A percentile compares a stretch with the other conserved stretches of the same genome.
phyloP scores from a whole-genome alignment of 2,329 filamentous ascomycete species.

The Volutella citrinella region DNA sequence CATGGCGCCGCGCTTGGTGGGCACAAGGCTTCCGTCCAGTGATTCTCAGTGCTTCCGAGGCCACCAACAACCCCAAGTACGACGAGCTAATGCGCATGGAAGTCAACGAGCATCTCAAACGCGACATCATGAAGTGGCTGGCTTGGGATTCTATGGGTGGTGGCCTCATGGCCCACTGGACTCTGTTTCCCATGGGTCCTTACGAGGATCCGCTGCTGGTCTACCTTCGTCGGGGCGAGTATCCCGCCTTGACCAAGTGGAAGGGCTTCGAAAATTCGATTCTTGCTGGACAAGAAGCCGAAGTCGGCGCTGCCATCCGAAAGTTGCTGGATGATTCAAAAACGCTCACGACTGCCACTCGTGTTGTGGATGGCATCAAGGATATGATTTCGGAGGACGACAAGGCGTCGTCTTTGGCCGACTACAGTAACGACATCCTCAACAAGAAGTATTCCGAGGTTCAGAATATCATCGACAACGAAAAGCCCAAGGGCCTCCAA shows the following conservation, averaged over 20 bases:
- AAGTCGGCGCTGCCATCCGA: slow-evolving; percentile 62
- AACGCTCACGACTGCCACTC: slow-evolving; percentile 54
- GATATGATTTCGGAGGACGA: slow-evolving; percentile 64
- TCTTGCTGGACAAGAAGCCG: slow-evolving; percentile 65
- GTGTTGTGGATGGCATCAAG: slow-evolving; percentile 59
- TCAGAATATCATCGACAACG: slow-evolving; percentile 56
- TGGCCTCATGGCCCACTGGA: slow-evolving; percentile 74
- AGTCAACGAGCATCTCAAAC: slow-evolving; percentile 60
- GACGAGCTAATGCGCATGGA: slow-evolving; percentile 62
- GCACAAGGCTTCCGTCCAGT: slow-evolving; percentile 86
- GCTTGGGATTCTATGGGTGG: slow-evolving; percentile 91
- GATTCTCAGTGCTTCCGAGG: slow-evolving; percentile 75
- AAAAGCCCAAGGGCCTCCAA: slow-evolving; percentile 58
- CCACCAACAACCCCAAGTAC: slow-evolving; percentile 79
- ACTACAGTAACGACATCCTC: slow-evolving; percentile 67
- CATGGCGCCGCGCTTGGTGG: slow-evolving; percentile 95
- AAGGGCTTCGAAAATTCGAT: slow-evolving; percentile 68
- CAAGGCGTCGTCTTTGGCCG: slow-evolving; percentile 66
- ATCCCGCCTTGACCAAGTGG: slow-evolving; percentile 70
- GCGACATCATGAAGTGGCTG: slow-evolving; percentile 78
- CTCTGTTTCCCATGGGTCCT: slow-evolving; percentile 80
- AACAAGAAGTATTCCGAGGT: slow-evolving; percentile 65
- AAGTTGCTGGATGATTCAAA: slow-evolving; percentile 52
- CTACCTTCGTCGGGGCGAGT: slow-evolving; percentile 73
- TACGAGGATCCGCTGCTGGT: slow-evolving; percentile 69